Percentiles rank a stretch among this genome's conserved stretches.
These are phyloP conservation scores for Diplodia corticola DNA, from an alignment of 2,329 filamentous ascomycete genomes.

Conservation along the genomic window DNA sequence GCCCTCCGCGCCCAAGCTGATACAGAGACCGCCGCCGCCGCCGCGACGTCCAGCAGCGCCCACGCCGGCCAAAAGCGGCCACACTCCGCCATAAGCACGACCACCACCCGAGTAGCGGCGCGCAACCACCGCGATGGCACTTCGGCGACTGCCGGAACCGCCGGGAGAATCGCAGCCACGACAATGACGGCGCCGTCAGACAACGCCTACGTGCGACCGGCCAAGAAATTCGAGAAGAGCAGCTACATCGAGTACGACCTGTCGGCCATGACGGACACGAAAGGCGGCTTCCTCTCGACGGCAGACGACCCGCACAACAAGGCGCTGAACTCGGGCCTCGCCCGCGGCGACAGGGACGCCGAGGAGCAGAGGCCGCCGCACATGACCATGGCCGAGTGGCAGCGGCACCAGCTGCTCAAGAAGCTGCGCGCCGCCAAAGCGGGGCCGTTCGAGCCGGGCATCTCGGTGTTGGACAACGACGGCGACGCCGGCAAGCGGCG, in stretches of 20 bases:
- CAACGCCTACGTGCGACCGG: constrained; percentile 60
- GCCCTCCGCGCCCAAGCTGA: constrained; percentile 73
- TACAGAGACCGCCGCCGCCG: constrained; percentile 42
- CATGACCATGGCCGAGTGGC: constrained; percentile 93
- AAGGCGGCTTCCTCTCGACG: constrained; percentile 87
- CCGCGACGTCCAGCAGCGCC: constrained; percentile 28
- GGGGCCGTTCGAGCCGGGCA: constrained; percentile 83
- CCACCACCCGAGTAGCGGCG: constrained; percentile 37
- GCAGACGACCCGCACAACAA: constrained; percentile 91
- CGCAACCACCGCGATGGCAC: constrained; percentile 70
- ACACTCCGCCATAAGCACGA: constrained; percentile 61
- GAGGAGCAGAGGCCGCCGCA: constrained; percentile 72
- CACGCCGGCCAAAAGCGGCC: constrained; percentile 70
- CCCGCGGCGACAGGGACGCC: constrained; percentile 38
- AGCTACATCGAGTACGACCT: constrained; percentile 95
- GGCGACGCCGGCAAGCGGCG: constrained; percentile 38
- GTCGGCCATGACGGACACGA: constrained; percentile 96
- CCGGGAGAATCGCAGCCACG: constrained; percentile 39
- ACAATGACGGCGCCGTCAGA: constrained; percentile 36
- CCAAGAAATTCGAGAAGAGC: constrained; percentile 78
- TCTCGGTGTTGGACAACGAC: constrained; percentile 64
- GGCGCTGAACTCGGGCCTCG: constrained; percentile 59
- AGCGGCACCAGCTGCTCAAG: constrained; percentile 72
- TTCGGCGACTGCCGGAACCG: constrained; percentile 40
- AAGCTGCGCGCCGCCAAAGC: constrained; percentile 71